These are phyloP conservation scores for Microthyrium microscopicum DNA, from an alignment of 2,329 filamentous ascomycete species.

Conservation along the genomic window DNA sequence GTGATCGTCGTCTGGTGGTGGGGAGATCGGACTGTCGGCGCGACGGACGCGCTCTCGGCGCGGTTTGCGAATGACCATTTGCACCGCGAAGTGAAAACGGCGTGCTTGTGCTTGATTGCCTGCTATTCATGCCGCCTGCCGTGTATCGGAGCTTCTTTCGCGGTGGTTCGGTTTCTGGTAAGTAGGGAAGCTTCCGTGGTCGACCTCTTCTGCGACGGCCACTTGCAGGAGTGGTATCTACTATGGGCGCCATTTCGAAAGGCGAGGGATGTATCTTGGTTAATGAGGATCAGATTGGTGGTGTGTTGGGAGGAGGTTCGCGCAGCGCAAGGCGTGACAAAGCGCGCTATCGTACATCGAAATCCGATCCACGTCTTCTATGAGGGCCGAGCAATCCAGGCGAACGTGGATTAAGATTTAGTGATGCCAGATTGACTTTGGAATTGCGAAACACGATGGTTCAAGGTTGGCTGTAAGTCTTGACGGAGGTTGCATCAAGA, in stretches of 20 bases:
- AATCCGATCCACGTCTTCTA: too few species aligned
- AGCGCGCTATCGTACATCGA: too few species aligned
- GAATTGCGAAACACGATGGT: too few species aligned
- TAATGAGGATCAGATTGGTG: too few species aligned
- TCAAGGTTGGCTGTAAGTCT: too few species aligned
- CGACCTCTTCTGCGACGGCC: background rate
- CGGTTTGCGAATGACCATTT: constrained; percentile 10
- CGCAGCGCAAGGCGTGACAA: too few species aligned
- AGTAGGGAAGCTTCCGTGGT: too few species aligned
- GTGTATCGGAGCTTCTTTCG: constrained; percentile 47
- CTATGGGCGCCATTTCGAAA: background rate
- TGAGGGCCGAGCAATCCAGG: too few species aligned
- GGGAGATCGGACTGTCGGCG: constrained; percentile 13
- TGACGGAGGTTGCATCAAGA: too few species aligned
- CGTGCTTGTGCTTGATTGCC: constrained; percentile 31
- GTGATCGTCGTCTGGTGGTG: constrained; percentile 12
- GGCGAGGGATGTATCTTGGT: background rate
- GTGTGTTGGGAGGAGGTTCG: too few species aligned
- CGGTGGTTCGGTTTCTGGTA: constrained; percentile 5
- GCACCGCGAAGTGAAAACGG: constrained; percentile 22
- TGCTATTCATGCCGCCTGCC: constrained; percentile 50
- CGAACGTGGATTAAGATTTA: too few species aligned
- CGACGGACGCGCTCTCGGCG: constrained; percentile 15
- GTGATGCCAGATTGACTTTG: too few species aligned
- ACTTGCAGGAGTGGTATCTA: constrained; percentile 4